Evolutionary conservation across 2,329 filamentous ascomycete species (phyloP).

Genomic region (Xylariomycetidae sp.): DNA sequence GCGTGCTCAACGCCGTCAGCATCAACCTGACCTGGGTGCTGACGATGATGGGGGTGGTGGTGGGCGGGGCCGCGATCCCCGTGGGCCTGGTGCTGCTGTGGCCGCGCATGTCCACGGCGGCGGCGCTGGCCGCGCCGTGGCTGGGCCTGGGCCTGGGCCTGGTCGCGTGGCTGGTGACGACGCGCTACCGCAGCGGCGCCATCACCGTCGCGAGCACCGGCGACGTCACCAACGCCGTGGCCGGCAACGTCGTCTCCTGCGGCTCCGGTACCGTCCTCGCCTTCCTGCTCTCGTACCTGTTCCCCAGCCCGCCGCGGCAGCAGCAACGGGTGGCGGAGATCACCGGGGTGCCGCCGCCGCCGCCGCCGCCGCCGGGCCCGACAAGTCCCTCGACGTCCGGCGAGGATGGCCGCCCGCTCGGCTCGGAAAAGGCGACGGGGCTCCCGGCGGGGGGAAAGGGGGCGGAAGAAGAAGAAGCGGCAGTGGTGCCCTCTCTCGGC

Average conservation of each 20-base stretch:
- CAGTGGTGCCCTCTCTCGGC: conserved; percentile 9
- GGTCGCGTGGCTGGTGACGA: conserved; percentile 32
- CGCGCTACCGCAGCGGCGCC: conserved; percentile 25
- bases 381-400: no score
- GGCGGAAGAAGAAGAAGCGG: background rate
- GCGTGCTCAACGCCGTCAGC: conserved; percentile 30
- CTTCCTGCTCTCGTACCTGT: conserved; percentile 26
- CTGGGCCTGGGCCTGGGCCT: conserved; percentile 28
- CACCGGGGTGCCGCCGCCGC: conserved; percentile 10
- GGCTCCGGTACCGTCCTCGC: conserved; percentile 29
- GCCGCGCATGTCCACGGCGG: conserved; percentile 31
- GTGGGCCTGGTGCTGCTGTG: conserved; percentile 33
- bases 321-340: conserved; percentile 20
- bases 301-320: conserved; percentile 20
- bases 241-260: conserved; percentile 31
- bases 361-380: background rate
- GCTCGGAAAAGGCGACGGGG: no score
- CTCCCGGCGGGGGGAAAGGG: no score
- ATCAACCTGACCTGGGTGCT: conserved; percentile 34
- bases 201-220: conserved; percentile 31
- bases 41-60: conserved; percentile 32
- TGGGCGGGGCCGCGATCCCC: conserved; percentile 31
- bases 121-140: conserved; percentile 28
- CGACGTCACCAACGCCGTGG: conserved; percentile 31
- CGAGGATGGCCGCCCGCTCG: no score